These are phyloP conservation scores for Camptophora hylomeconis DNA, from an alignment of 2,329 filamentous ascomycete species.

Conservation along the genomic window DNA sequence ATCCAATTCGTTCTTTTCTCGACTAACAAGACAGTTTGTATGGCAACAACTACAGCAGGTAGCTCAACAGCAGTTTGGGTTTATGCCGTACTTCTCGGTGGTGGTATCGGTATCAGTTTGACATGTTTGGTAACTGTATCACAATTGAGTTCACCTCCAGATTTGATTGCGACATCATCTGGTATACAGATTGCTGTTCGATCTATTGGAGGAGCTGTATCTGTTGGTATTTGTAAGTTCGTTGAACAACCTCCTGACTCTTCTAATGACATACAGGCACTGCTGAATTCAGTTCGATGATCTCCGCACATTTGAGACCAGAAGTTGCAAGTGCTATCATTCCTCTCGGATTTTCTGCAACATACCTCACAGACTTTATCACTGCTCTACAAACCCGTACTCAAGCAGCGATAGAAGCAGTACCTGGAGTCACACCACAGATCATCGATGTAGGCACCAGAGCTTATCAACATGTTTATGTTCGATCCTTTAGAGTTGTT, in stretches of 20 bases:
- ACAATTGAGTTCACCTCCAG: constrained; percentile 6
- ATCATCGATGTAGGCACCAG: constrained; percentile 5
- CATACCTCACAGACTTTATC: constrained; percentile 4
- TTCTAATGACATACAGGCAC: constrained; percentile 3
- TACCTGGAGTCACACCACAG: constrained; percentile 6
- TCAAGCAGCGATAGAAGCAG: neutral
- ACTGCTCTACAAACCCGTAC: neutral
- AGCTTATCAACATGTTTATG: constrained; percentile 7
- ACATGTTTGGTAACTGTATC: constrained; percentile 2
- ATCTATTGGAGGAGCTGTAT: constrained; percentile 6
- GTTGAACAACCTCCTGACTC: too few relatives aligned
- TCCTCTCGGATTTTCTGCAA: constrained; percentile 2
- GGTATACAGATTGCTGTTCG: constrained; percentile 6
- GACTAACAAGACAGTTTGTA: too few relatives aligned
- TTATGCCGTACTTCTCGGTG: constrained; percentile 4
- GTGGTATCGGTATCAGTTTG: constrained; percentile 2
- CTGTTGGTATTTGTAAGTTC: constrained; percentile 5
- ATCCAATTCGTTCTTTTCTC: too few relatives aligned
- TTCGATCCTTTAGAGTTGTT: constrained; percentile 6
- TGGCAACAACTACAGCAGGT: constrained; percentile 4
- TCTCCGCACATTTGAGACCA: constrained; percentile 3
- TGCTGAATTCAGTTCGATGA: constrained; percentile 7
- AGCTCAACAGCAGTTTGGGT: constrained; percentile 5
- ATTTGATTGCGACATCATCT: constrained; percentile 6
- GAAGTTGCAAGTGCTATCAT: constrained; percentile 5